Evolutionary conservation across 1,284 basidiomycete genomes (phyloP).

Genomic region (Puccinia hordei): DNA sequence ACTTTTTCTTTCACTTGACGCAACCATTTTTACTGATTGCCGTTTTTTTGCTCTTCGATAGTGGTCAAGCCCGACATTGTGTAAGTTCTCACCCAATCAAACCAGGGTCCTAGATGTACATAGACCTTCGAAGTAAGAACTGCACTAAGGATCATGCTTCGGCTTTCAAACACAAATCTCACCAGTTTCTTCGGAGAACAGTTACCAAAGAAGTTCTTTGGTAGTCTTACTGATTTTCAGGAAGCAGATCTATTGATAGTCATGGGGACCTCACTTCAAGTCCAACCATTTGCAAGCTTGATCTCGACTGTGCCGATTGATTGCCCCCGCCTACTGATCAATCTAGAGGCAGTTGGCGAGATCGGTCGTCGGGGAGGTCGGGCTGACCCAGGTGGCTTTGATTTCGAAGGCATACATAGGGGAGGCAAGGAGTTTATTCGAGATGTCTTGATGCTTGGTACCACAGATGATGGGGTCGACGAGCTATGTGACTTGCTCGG

Average conservation of each 20-base stretch:
- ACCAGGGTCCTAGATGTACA: neutral
- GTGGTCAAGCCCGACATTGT: constrained; percentile 59
- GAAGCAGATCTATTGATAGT: constrained; percentile 82
- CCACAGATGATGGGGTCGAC: constrained; percentile 59
- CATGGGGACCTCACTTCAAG: constrained; percentile 84
- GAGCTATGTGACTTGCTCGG: constrained; percentile 58
- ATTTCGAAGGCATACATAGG: constrained; percentile 52
- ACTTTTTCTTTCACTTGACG: neutral
- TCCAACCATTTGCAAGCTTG: constrained; percentile 65
- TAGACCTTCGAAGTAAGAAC: neutral
- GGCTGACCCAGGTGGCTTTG: constrained; percentile 37
- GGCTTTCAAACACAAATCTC: neutral
- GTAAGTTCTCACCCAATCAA: constrained; percentile 26
- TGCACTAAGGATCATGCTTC: neutral
- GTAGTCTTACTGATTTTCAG: constrained; percentile 60
- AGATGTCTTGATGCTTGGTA: constrained; percentile 60
- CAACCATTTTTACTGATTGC: neutral
- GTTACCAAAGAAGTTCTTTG: constrained; percentile 57
- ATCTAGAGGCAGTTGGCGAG: constrained; percentile 64
- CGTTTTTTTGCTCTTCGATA: constrained; percentile 20
- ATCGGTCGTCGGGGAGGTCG: constrained; percentile 23
- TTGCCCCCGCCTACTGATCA: constrained; percentile 64
- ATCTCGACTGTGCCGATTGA: constrained; percentile 60
- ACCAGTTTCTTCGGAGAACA: constrained; percentile 55
- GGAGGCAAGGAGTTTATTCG: constrained; percentile 49